A percentile compares a stretch with the other conserved stretches of the same genome.
Conservation (phyloP, 2,329 filamentous ascomycete species). For the Hypoxylon sp. region DNA sequence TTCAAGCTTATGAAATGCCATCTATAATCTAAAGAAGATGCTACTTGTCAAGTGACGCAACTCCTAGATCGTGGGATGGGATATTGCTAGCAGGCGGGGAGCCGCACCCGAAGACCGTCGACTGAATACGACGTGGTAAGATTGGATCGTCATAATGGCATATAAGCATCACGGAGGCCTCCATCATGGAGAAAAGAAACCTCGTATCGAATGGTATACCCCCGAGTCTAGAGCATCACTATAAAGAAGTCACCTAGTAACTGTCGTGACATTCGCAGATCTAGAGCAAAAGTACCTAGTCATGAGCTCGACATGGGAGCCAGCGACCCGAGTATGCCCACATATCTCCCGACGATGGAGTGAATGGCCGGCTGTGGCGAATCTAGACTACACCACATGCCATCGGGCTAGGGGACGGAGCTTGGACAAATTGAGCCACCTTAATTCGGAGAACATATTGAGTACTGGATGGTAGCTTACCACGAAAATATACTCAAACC, state of each 20-base stretch:
- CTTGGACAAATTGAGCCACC: constrained; percentile 28
- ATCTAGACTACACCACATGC: constrained; percentile 27
- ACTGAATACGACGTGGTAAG: constrained; percentile 12
- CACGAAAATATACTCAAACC: constrained; percentile 8
- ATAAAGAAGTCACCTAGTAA: neutral
- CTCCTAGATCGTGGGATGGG: constrained; percentile 7
- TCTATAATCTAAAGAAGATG: constrained; percentile 11
- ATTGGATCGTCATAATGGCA: neutral
- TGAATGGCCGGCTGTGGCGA: constrained; percentile 10
- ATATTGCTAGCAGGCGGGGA: constrained; percentile 21
- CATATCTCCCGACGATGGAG: constrained; percentile 23
- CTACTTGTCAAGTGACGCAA: constrained; percentile 34
- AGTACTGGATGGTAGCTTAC: constrained; percentile 23
- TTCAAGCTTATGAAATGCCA: constrained; percentile 16
- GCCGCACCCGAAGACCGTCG: constrained; percentile 23
- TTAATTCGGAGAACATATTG: constrained; percentile 19
- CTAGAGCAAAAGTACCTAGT: constrained; percentile 19
- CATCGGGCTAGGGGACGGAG: constrained; percentile 23
- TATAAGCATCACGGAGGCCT: constrained; percentile 12
- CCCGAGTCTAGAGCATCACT: constrained; percentile 28
- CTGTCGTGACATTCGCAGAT: constrained; percentile 2
- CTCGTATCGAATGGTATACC: constrained; percentile 26
- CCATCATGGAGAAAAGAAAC: constrained; percentile 11
- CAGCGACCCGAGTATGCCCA: constrained; percentile 17
- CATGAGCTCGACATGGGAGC: constrained; percentile 15